These are phyloP conservation scores for Ascochyta clinopodiicola DNA, from an alignment of 2,329 filamentous ascomycete species.

Conservation along the genomic window DNA sequence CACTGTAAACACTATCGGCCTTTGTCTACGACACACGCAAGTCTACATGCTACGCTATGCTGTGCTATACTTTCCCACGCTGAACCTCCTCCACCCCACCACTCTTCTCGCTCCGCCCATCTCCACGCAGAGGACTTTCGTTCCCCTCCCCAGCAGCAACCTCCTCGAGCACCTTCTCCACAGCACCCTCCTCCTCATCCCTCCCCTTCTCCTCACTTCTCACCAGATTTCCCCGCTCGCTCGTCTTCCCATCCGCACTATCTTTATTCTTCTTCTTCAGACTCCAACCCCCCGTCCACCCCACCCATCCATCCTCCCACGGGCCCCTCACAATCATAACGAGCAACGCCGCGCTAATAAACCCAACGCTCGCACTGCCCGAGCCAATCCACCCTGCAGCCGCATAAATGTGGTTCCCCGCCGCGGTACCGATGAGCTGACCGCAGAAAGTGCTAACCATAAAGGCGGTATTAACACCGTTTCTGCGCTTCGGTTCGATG, in stretches of 20 bases:
- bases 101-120: constrained; percentile 18
- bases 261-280: constrained; percentile 52
- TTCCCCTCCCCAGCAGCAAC: constrained; percentile 41
- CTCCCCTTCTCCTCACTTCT: constrained; percentile 10
- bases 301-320: constrained; percentile 64
- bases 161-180: constrained; percentile 30
- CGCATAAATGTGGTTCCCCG: constrained; percentile 63
- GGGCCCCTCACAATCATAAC: constrained; percentile 60
- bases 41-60: not conserved
- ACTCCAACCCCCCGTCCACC: constrained; percentile 65
- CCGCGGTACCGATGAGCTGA: constrained; percentile 70
- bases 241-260: constrained; percentile 50
- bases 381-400: constrained; percentile 62
- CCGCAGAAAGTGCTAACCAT: constrained; percentile 80
- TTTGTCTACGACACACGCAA: not conserved
- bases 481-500: constrained; percentile 73
- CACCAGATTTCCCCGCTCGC: constrained; percentile 24
- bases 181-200: constrained; percentile 31
- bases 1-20: no score
- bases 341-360: constrained; percentile 58
- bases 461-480: constrained; percentile 81
- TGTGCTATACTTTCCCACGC: constrained; percentile 16
- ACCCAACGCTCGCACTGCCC: constrained; percentile 64
- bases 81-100: constrained; percentile 22
- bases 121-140: constrained; percentile 22